Conservation (phyloP, 2,329 filamentous ascomycete species). For the Immersiporthe knoxdaviesiana region DNA sequence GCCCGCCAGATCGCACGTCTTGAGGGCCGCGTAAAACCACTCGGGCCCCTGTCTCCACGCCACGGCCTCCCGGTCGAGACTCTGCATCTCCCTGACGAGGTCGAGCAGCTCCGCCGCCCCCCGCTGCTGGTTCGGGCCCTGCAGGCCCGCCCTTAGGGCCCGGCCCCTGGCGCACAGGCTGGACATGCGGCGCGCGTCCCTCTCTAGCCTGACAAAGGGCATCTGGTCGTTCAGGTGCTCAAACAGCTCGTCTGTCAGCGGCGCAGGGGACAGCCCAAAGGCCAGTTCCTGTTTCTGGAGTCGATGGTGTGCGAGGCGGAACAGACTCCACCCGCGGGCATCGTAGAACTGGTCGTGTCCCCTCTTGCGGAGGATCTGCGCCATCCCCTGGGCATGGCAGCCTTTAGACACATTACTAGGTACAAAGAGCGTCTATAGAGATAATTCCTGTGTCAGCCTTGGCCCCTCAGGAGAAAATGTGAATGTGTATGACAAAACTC, state of each 20-base stretch:
- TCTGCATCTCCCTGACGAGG: slow-evolving; percentile 38
- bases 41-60: slow-evolving; percentile 39
- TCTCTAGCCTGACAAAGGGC: slow-evolving; percentile 37
- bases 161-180: slow-evolving; percentile 39
- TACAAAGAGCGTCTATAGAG: slow-evolving; percentile 42
- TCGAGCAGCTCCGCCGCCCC: slow-evolving; percentile 31
- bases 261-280: slow-evolving; percentile 35
- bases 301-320: slow-evolving; percentile 44
- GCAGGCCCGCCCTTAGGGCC: slow-evolving; percentile 32
- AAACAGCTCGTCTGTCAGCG: slow-evolving; percentile 39
- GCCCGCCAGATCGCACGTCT: slow-evolving; percentile 31
- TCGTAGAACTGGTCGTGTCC: slow-evolving; percentile 41
- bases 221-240: slow-evolving; percentile 37
- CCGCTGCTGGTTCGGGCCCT: slow-evolving; percentile 15
- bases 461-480: too few species aligned
- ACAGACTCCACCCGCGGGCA: slow-evolving; percentile 45
- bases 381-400: slow-evolving; percentile 45
- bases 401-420: slow-evolving; percentile 34
- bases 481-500: slow-evolving; percentile 14
- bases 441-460: too few species aligned
- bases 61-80: slow-evolving; percentile 37
- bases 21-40: slow-evolving; percentile 39
- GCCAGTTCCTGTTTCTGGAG: slow-evolving; percentile 45
- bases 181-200: slow-evolving; percentile 36
- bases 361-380: slow-evolving; percentile 43